Percentiles rank a stretch among this genome's conserved stretches.
These are phyloP conservation scores for Petasospora fabianii DNA, from an alignment of 1,139 yeast species.

Conservation along the genomic window DNA sequence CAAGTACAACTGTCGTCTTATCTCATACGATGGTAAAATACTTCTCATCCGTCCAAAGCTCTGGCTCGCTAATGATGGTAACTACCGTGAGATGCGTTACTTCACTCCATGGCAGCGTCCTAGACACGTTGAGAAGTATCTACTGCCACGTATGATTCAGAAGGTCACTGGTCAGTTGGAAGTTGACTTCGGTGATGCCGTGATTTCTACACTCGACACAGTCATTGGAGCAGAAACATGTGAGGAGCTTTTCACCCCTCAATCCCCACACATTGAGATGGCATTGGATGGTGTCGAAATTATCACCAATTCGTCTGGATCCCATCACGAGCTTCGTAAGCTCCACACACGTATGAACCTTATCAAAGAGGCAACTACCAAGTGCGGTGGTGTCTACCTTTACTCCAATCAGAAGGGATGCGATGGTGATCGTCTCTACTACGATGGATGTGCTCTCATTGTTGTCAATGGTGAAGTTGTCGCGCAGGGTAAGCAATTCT, in stretches of 20 bases:
- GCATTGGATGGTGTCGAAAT: constrained; percentile 95
- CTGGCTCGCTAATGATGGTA: constrained; percentile 94
- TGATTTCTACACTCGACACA: constrained; percentile 77
- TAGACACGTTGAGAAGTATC: constrained; percentile 65
- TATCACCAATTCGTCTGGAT: constrained; percentile 91
- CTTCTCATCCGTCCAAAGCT: constrained; percentile 87
- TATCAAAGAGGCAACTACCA: constrained; percentile 87
- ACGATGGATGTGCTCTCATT: constrained; percentile 95
- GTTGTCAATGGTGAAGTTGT: constrained; percentile 87
- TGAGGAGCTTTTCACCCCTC: constrained; percentile 94
- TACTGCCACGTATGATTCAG: constrained; percentile 66
- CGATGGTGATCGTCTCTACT: constrained; percentile 94
- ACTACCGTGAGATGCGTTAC: constrained; percentile 94
- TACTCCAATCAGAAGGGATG: constrained; percentile 97
- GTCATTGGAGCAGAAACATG: constrained; percentile 95
- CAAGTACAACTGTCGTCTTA: constrained; percentile 85
- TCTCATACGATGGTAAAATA: constrained; percentile 75
- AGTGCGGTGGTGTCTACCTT: constrained; percentile 93
- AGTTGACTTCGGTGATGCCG: constrained; percentile 88
- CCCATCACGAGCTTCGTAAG: constrained; percentile 93
- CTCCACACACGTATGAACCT: constrained; percentile 78
- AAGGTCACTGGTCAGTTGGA: constrained; percentile 57
- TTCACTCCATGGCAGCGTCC: constrained; percentile 92
- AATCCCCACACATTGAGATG: constrained; percentile 90
- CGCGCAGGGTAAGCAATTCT: constrained; percentile 91